Evolutionary conservation across 148 eudicot genomes (phyloP), one percentile per base, ranked within the genome.

Genomic region (Amaranthus hypochondriacus): DNA sequence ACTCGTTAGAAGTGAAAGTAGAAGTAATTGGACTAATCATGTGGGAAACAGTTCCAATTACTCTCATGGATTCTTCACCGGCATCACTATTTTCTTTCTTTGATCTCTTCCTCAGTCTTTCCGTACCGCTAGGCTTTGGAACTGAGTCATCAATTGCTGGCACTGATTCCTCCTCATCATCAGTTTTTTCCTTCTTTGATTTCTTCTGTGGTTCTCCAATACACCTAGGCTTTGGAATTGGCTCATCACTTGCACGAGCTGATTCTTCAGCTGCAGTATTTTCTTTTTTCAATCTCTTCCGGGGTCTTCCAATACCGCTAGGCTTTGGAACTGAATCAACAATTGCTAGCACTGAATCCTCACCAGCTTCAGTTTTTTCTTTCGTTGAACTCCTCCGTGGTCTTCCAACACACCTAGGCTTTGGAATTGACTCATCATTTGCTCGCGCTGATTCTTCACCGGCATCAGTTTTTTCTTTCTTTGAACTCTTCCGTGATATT

Each of bases 401-500:
- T 64, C 68, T 64, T 43, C 68, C 68, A 43, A 3, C 56, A 51
- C 9, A 15, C 70, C 21, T 67, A 0, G 14, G 48, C 21, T 67
- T 56, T 48, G 70, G 42, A 49, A 67, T 49, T 15, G 70, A 5
- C 11, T 2, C 70, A 67, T 67, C 43, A 44, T 50, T 43, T 6
- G 11, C 62, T 48, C n/a, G n/a, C 56, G 42, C 56, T 18, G 57
- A 3, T 51, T 18, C 47, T 50, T 68, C 46, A 4, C 14, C 71
- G 10, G 4, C 57, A 18, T 68, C 57, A 50, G 71, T 15, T 21
- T 50, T 68, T 68, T 52, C 71, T 66, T 66, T 66, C 9, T 66
- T 48, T 12, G 47, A 11, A 49, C 21, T 14, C 68, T 51, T 46
- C 13, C 50, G 6, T 1, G 65, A 60, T 58, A 65, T 57, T 46